phyloP scores from a whole-genome alignment of 2,329 filamentous ascomycete species.

The Beauveria sp. region DNA sequence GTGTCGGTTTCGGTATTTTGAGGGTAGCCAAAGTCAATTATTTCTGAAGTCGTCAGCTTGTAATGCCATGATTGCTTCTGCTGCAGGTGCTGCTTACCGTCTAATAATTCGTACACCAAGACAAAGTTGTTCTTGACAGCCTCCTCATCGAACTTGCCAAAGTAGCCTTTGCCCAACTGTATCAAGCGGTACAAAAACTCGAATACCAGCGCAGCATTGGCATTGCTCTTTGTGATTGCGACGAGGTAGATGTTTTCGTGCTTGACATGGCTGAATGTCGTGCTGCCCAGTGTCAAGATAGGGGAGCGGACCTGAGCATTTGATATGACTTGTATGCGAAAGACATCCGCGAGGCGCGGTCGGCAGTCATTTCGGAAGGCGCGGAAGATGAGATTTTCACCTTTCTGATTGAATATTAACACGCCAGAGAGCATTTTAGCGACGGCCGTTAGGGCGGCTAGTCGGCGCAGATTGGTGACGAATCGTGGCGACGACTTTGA shows the following conservation, averaged over 20 bases:
- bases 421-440: conserved; percentile 83
- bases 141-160: conserved; percentile 98
- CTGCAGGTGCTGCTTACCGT: conserved; percentile 48
- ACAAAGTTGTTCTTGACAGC: conserved; percentile 99
- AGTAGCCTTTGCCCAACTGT: conserved; percentile 86
- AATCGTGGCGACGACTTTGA: background rate
- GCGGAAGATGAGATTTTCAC: conserved; percentile 98
- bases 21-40: conserved; percentile 97
- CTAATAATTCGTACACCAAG: conserved; percentile 91
- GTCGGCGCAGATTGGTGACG: background rate
- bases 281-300: conserved; percentile 93
- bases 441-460: background rate
- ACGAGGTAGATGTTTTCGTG: conserved; percentile 99
- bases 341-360: conserved; percentile 94
- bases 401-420: conserved; percentile 98
- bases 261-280: conserved; percentile 98
- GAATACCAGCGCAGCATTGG: conserved; percentile 95
- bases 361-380: conserved; percentile 98
- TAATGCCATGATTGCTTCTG: too few species aligned
- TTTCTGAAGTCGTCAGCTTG: conserved; percentile 51
- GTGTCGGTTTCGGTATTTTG: conserved; percentile 99
- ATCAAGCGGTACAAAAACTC: conserved; percentile 95
- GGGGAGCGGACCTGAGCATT: conserved; percentile 96
- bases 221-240: conserved; percentile 97
- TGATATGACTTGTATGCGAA: conserved; percentile 98